phyloP scores from a whole-genome alignment of 495 filamentous ascomycete genomes.

The Talaromyces wortmannii region DNA sequence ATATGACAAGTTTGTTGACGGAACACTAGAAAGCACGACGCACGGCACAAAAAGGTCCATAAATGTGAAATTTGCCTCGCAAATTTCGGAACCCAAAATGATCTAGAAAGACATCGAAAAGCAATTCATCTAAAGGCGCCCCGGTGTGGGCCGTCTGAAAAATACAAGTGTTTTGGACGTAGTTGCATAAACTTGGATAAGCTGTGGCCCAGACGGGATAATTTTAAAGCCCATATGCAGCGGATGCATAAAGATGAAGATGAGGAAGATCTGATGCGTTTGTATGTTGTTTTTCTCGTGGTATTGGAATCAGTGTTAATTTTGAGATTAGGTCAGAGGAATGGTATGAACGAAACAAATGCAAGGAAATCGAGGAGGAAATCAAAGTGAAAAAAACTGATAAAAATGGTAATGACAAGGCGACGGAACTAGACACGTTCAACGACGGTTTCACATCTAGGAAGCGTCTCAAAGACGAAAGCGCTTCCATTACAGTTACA shows the following conservation, averaged over 20 bases:
- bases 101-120: slow-evolving; percentile 66
- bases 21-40: slow-evolving; percentile 67
- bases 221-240: slow-evolving; percentile 80
- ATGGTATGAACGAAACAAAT: slow-evolving; percentile 25
- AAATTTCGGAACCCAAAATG: slow-evolving; percentile 80
- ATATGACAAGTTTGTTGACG: not conserved
- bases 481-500: too few relatives aligned
- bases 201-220: slow-evolving; percentile 82
- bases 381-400: not conserved
- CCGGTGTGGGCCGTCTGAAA: slow-evolving; percentile 44
- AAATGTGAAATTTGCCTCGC: slow-evolving; percentile 60
- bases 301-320: not conserved
- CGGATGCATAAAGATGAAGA: slow-evolving; percentile 65
- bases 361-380: not conserved
- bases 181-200: slow-evolving; percentile 64
- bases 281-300: slow-evolving; percentile 27
- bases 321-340: slow-evolving; percentile 25
- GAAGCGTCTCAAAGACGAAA: not conserved
- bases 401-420: not conserved
- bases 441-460: not conserved
- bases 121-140: slow-evolving; percentile 57
- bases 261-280: slow-evolving; percentile 42
- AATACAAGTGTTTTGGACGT: slow-evolving; percentile 60
- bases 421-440: not conserved
- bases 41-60: slow-evolving; percentile 68